phyloP scores from a whole-genome alignment of 208 protist species.

The Tetramitus jugosus region DNA sequence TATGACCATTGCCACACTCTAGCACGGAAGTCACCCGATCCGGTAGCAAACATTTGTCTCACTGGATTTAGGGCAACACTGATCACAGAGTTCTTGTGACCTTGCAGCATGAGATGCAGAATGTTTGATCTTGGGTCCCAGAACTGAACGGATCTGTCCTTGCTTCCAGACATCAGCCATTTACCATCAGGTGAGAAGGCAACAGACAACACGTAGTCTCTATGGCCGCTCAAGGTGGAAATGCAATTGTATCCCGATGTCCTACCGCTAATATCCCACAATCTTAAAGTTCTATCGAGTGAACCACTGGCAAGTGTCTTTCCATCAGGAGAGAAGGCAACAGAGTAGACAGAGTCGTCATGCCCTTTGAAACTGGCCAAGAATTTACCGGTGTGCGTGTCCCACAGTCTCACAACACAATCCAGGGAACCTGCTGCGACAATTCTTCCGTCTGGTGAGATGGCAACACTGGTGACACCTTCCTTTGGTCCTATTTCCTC shows the following conservation, averaged over 20 bases:
- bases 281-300: constrained; percentile 30
- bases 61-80: constrained; percentile 29
- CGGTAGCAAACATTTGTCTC: constrained; percentile 26
- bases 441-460: constrained; percentile 27
- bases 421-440: constrained; percentile 35
- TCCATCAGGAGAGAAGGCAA: constrained; percentile 33
- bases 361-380: constrained; percentile 30
- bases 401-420: constrained; percentile 38
- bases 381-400: constrained; percentile 34
- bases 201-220: constrained; percentile 13
- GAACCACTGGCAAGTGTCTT: constrained; percentile 27
- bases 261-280: constrained; percentile 29
- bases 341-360: constrained; percentile 36
- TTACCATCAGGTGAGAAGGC: constrained; percentile 14
- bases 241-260: not conserved
- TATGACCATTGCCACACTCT: too few relatives aligned
- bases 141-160: constrained; percentile 46
- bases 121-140: constrained; percentile 51
- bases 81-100: constrained; percentile 32
- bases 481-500: constrained; percentile 30
- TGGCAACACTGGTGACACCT: constrained; percentile 38
- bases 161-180: constrained; percentile 22
- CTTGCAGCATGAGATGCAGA: constrained; percentile 27
- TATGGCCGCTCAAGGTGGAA: not conserved
- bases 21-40: constrained; percentile 32